Evolutionary conservation across 768 basidiomycete genomes (phyloP), one percentile per base, ranked within the genome.

Genomic region (Polyporus arcularius): DNA sequence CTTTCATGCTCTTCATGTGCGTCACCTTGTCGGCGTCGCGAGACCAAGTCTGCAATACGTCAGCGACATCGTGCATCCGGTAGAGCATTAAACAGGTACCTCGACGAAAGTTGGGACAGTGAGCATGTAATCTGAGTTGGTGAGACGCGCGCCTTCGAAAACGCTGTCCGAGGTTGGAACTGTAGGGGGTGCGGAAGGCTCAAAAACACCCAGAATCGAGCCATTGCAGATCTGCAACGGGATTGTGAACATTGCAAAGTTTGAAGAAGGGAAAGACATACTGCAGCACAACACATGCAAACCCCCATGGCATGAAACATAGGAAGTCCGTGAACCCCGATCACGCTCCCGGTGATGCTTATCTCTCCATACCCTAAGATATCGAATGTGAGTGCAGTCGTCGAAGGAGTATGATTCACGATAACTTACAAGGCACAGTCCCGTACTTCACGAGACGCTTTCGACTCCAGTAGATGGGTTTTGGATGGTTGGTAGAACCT

Each of bases 61-160:
- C 32, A 35, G 30, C 26, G 8, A 18, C 28, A 11, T 4, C 18
- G 40, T 16, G 32, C 21, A 26, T 21, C 5, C 8, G 12, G 12
- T 7, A 5, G 18, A 9, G 4, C 21, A 30, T 8, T 12, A 6
- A 3, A 15, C 9, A 10, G 46, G 46, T n/a, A 68, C 73, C 61
- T 74, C 70, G 9, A 74, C 38, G 46, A 71, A 69, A 9, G 65
- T 59, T 12, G 73, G 73, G 9, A 71, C 72, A 42, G 53, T 48
- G 15, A 57, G 54, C 3, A 68, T 16, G 18, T 63, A 46, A 15
- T 63, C 64, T 21, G 47, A 58, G 12, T 54, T 58, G 2, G 68
- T 67, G 3, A 31, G 40, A 2, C 58, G 40, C 1, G 56, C 39
- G 11, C 52, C 58, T 28, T 65, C 43, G 18, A 72, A 51, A n/a